Base-by-base conservation (phyloP, 2,329 filamentous ascomycete genomes). In the Chaetomium sp. region DNA sequence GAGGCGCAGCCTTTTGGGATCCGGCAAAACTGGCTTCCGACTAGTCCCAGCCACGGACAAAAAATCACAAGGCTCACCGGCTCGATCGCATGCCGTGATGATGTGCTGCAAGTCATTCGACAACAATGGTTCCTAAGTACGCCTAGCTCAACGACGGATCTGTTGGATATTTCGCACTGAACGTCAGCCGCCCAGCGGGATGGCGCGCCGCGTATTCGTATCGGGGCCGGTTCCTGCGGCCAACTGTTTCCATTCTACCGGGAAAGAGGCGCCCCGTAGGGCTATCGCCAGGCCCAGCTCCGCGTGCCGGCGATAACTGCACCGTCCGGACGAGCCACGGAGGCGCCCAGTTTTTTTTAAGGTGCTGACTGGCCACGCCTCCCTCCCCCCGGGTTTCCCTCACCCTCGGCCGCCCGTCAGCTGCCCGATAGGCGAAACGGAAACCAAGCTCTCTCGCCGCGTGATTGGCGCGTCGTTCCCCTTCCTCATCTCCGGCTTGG, bases 331-430 rank as follows among this genome's bases (percentile, higher is more conserved):
- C 19, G 19, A 27, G 19, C 19, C 19, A 27, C 19, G 19, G 19
- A 27, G 19, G 19, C 19, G 19, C 19, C 19, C 19, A 27, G 19
- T 27, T 27, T 27, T 27, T 27, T 52, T 55, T 60, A 58, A 58
- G 50, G 58, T 60, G 58, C 58, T 60, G 53, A 60, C 58, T 9
- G 55, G 54, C 53, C 53, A 50, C 48, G 40, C 54, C 51, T 34
- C 44, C 49, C 51, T 48, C 12, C 6, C 43, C 40, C 33, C 43
- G 43, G 9, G 14, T 12, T 14, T 11, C 37, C 4, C 12, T 40
- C 19, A 27, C 19, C 19, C 19, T 27, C 19, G 7, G 37, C 19
- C 44, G 11, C 46, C 36, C 35, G 45, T 37, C 35, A 19, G 46
- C 14, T 49, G 14, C 35, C 19, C 32, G 46, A 49, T 34, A 38